Evolutionary conservation across 2,329 filamentous ascomycete genomes (phyloP), one percentile per base, ranked within the genome.

Genomic region (Ilyonectria robusta): DNA sequence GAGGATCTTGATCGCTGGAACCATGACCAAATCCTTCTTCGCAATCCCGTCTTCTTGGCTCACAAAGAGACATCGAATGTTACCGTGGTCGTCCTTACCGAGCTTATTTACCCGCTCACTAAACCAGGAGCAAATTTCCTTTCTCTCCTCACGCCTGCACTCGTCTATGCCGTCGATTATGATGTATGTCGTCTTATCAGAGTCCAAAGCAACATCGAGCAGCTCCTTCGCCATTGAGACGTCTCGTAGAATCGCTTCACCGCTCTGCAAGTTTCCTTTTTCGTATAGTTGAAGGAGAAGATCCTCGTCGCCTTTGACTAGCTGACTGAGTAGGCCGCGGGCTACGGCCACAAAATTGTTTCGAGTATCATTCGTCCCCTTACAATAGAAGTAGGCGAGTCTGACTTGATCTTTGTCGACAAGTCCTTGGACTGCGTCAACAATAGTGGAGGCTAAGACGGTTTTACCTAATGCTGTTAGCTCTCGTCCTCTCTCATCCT

Each of bases 41-140:
- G 59, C 59, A 15, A 61, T 48, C 10, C 64, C 55, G 19, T 66
- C 64, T 15, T 69, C 59, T 21, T 69, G 67, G 13, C 63, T 69
- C 29, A 67, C 42, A 21, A 69, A 69, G 21, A 69, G 55, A 33
- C 67, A 69, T 19, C 64, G 58, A 15, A 67, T 31, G 21, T 50
- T 44, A 19, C 44, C 53, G 1, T n/a, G 19, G 9, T 59, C 48
- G 8, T 35, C 48, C 10, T 15, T 50, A 4, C 23, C 21, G 3
- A 66, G 47, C 4, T 44, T 33, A 8, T 66, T 46, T n/a, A 62
- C 17, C 10, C 42, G 23, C 2, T 44, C 48, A 21, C 50, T 57
- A 19, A 66, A 62, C 64, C 64, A 66, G 1, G 11, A n/a, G 11
- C 58, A 50, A 7, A 66, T 62, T 17, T 62, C 64, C 23, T 51